phyloP scores from a whole-genome alignment of 1,284 basidiomycete species.

The Cryptococcus floricola region DNA sequence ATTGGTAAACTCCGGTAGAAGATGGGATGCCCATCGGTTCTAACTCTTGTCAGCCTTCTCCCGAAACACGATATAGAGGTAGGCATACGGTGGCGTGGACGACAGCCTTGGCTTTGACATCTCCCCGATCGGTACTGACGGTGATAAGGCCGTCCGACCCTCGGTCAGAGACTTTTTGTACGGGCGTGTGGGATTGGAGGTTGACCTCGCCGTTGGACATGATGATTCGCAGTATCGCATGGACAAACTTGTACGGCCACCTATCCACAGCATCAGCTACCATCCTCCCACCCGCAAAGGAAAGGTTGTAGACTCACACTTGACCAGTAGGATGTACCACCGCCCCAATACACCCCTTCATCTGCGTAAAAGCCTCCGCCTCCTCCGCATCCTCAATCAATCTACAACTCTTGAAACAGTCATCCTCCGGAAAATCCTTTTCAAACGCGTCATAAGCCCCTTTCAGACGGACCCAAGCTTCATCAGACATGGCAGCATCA shows the following conservation, averaged over 20 bases:
- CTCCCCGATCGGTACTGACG: slow-evolving; percentile 20
- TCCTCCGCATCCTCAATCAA: slow-evolving; percentile 17
- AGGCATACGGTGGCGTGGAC: slow-evolving; percentile 22
- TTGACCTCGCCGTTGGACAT: slow-evolving; percentile 11
- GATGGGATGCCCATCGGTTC: slow-evolving; percentile 26
- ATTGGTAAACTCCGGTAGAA: slow-evolving; percentile 17
- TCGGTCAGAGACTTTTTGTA: slow-evolving; percentile 4
- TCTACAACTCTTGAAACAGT: slow-evolving; percentile 10
- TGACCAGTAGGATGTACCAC: slow-evolving; percentile 21
- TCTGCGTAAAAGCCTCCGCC: slow-evolving; percentile 21
- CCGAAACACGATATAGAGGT: too few species aligned
- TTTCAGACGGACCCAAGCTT: slow-evolving; percentile 12
- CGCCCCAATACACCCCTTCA: slow-evolving; percentile 18
- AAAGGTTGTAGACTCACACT: slow-evolving; percentile 15
- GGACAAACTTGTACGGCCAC: slow-evolving; percentile 28
- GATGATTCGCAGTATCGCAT: slow-evolving; percentile 14
- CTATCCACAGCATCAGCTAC: neutral
- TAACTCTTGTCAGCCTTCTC: neutral
- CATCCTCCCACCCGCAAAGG: neutral
- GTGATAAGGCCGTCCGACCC: slow-evolving; percentile 17
- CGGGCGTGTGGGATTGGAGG: slow-evolving; percentile 17
- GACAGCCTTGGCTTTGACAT: slow-evolving; percentile 17
- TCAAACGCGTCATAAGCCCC: slow-evolving; percentile 14
- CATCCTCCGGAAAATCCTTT: slow-evolving; percentile 11
- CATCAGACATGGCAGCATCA: slow-evolving; percentile 23